Base-by-base conservation (phyloP, 2,329 filamentous ascomycete genomes). In the Exserohilum turcica region DNA sequence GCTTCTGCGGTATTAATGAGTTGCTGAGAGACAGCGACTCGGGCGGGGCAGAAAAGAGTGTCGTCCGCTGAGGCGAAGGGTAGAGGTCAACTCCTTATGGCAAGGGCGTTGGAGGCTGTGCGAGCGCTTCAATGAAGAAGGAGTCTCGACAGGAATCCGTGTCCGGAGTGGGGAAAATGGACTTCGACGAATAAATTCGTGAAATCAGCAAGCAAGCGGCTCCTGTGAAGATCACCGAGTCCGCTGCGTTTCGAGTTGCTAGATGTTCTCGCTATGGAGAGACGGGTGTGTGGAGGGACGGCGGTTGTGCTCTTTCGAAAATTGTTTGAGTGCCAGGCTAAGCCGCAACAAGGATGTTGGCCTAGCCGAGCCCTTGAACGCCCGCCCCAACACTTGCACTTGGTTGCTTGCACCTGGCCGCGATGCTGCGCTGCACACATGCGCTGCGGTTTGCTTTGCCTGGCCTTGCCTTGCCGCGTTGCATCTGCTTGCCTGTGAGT, bases 141-240 rank as follows among this genome's bases (percentile, higher is more conserved):
- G 54, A 57, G 65, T 64, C 61, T 63, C 52, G 65, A 64, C 65
- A 67, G 66, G 70, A 62, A 64, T 66, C 61, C 61, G 54, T 39
- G 47, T 51, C 47, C 52, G 47, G 52, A 36, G 24, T n/a, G 38
- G 54, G 57, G 61, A 16, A 16, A 49, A 57, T 45, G 48, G 63
- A 73, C 72, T 73, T 74, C 73, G 63, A 73, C 69, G 71, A 54
- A 51, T 68, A 57, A 49, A 59, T 63, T 67, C 72, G 68, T 69
- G 73, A 75, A 74, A 70, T 70, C 61, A 45, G 67, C 70, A 43
- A 48, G 67, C 70, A 43, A 69, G 71, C 69, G 72, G 62, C 71
- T 71, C 67, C 52, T 57, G 64, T 66, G 60, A 64, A 50, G 37
- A 49, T 44, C 51, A 54, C 51, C 35, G 51, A 66, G 67, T 56